phyloP scores from a whole-genome alignment of 169 alveolate species.

The Sarcocystis neurona region DNA sequence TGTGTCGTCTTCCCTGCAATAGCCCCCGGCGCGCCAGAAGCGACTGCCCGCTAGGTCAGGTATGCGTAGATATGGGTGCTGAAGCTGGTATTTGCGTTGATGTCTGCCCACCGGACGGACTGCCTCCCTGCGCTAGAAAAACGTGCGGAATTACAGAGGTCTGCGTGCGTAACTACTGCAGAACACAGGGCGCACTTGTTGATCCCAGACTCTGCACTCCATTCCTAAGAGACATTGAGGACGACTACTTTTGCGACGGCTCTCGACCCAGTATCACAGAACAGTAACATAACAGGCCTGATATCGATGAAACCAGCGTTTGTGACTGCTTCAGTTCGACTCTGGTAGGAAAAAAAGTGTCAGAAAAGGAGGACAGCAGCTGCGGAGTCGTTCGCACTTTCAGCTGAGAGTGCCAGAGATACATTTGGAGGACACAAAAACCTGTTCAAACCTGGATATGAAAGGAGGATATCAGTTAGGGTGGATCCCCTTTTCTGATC shows the following conservation, averaged over 20 bases:
- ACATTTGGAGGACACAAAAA: neutral
- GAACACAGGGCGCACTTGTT: conserved; percentile 5
- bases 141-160: neutral
- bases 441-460: no score
- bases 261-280: no score
- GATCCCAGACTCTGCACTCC: conserved; percentile 12
- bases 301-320: neutral
- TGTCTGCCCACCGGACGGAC: neutral
- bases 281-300: no score
- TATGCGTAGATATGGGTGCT: neutral
- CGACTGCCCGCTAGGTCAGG: neutral
- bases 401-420: neutral
- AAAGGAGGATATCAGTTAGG: no score
- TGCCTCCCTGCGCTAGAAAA: neutral
- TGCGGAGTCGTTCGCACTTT: neutral
- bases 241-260: neutral
- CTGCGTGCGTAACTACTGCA: neutral
- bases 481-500: no score
- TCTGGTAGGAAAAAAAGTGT: neutral
- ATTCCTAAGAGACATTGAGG: neutral
- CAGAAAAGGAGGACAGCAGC: neutral
- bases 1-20: neutral
- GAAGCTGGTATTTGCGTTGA: neutral
- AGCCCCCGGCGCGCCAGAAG: neutral
- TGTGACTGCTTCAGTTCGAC: neutral